Base-by-base conservation (phyloP, 1,139 yeast genomes). In the Chernovozyma sophiae-reginae region DNA sequence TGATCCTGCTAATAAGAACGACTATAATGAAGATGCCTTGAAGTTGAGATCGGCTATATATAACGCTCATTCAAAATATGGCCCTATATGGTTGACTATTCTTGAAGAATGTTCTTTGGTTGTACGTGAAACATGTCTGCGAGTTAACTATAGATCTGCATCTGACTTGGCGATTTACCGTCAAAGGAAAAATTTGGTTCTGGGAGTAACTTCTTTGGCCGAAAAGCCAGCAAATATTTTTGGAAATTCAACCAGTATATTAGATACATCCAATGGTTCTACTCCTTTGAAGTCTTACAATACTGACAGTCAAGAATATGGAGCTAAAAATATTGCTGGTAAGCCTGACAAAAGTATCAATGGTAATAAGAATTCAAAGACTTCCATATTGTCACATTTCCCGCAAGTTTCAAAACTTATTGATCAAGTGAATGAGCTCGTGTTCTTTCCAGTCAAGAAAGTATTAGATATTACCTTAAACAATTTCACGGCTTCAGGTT, bases 31-130 rank as follows among this genome's bases (percentile, higher is more conserved):
- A 10, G 70, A 63, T 38, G 71, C 62, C 2, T 44, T 48, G 8
- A 71, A 73, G 38, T 60, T 74, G 38, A 69, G 89, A 53, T 49
- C 56, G 25, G 66, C 79, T 4, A 72, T 83, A 19, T 83, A 78
- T 52, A 71, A 69, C 44, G 68, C 74, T 24, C 68, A 70, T 40
- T 62, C 71, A 30, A 69, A 64, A 43, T 64, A 65, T 41, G 67
- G 70, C 2, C 66, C 62, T 42, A 52, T 71, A 4, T 82, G 89
- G 89, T 64, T 74, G 0, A 65, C 73, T 4, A 69, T 82, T 3
- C 58, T 81, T 32, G 76, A 72, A 38, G 86, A 81, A 48, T 79
- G 87, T 49, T 59, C 78, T 10, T 57, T 69, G 40, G 72, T 78
- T 3, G 72, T 83, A 38, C 66, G 65, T 25, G 72, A 66, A 41